Evolutionary conservation across 306 rosid genomes (phyloP), one percentile per base, ranked within the genome.

Genomic region (Glycine tomentella): DNA sequence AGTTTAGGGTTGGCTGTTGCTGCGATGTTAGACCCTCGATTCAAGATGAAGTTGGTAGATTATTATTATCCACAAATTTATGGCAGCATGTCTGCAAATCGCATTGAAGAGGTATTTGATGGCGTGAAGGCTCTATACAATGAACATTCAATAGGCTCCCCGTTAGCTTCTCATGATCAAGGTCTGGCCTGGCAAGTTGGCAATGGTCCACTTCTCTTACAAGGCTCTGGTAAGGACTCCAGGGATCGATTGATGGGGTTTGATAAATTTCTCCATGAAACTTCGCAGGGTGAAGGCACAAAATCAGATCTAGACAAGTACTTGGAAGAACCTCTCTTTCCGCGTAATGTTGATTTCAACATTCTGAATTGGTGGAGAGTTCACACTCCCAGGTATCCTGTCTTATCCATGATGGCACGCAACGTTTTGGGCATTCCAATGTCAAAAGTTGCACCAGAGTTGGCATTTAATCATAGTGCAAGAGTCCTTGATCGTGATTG

Each of bases 331-430:
- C 99, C 98, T 42, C 93, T 91, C 72, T 96, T 93, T 85, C 99
- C 99, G 2, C 91, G 99, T 0, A 89, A 88, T 69, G 92, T 84
- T 16, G 99, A 91, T 66, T 93, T 96, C 89, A 89, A 79, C 82
- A 79, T 96, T 52, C 80, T 93, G 48, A 93, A 96, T 71, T 96
- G 99, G 99, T 96, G 98, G 99, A 96, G 86, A 87, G 98, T 96
- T 55, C 99, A 96, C 77, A 92, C 97, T 76, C 99, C 98, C 7
- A 89, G 98, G 86, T 96, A 96, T 85, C 98, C 98, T 14, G 89
- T 93, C 77, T 82, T 96, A 34, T 96, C 98, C 16, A 96, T 96
- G 97, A 90, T 96, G 98, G 99, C 99, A 0, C 94, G 97, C 48
- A 96, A 96, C 38, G 90, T 96, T 62, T 80, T 96, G 71, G 97